phyloP scores from a whole-genome alignment of 192 early-diverging fungal species.

The Linderina pennispora region DNA sequence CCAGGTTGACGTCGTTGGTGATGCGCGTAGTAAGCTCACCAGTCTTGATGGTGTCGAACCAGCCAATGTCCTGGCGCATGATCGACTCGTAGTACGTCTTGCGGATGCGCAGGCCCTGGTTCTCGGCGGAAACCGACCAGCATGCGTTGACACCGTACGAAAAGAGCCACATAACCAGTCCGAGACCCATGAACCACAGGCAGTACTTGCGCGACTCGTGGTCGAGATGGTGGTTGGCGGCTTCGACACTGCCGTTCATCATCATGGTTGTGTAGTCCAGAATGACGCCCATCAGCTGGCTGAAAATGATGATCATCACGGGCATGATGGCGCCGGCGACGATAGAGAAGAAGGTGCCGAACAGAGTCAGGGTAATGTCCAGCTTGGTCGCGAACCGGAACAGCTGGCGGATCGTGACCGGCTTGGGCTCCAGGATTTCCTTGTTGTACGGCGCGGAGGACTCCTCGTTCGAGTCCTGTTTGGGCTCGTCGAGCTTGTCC shows the following conservation, averaged over 20 bases:
- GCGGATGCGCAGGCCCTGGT: conserved; percentile 71
- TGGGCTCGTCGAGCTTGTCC: conserved; percentile 11
- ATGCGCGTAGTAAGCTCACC: conserved; percentile 83
- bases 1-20: conserved; percentile 74
- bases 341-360: conserved; percentile 16
- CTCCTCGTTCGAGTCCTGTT: not conserved
- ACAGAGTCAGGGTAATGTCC: conserved; percentile 49
- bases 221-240: not conserved
- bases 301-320: conserved; percentile 39
- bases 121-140: conserved; percentile 48
- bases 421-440: not conserved
- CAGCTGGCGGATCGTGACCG: conserved; percentile 47
- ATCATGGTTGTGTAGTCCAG: not conserved
- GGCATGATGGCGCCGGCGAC: conserved; percentile 20
- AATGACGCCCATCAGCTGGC: conserved; percentile 15
- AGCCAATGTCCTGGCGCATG: conserved; percentile 84
- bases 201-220: conserved; percentile 1
- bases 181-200: conserved; percentile 11
- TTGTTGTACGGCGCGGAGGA: not conserved
- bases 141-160: conserved; percentile 32
- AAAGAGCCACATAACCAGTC: conserved; percentile 29
- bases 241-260: not conserved
- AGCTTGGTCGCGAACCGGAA: conserved; percentile 57
- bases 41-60: conserved; percentile 73
- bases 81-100: conserved; percentile 71